phyloP scores from a whole-genome alignment of 1,284 basidiomycete species.

The Austropuccinia psidii region DNA sequence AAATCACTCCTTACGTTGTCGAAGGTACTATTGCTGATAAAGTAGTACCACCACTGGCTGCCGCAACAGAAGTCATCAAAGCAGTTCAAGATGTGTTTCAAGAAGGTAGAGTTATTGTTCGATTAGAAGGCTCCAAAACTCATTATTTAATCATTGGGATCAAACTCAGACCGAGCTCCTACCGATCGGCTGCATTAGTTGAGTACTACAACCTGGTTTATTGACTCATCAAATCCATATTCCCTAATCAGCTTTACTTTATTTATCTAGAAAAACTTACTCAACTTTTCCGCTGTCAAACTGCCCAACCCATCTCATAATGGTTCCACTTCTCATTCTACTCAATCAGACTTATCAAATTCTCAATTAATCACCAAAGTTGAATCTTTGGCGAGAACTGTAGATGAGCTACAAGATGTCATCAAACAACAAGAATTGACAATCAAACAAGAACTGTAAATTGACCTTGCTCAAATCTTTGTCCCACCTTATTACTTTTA shows the following conservation, averaged over 20 bases:
- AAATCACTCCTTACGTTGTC: conserved; percentile 30
- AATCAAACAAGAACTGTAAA: conserved; percentile 34
- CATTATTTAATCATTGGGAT: conserved; percentile 37
- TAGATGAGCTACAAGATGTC: conserved; percentile 31
- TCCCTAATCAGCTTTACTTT: not conserved
- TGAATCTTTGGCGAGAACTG: conserved; percentile 28
- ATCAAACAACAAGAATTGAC: conserved; percentile 34
- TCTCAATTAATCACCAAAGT: conserved; percentile 29
- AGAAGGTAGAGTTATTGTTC: conserved; percentile 33
- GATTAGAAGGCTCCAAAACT: conserved; percentile 33
- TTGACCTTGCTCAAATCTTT: not conserved
- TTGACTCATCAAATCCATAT: not conserved
- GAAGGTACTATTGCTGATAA: conserved; percentile 21
- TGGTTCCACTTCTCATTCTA: not conserved
- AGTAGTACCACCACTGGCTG: conserved; percentile 27
- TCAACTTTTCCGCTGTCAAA: conserved; percentile 27
- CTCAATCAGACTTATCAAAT: conserved; percentile 17
- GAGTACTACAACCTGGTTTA: not conserved
- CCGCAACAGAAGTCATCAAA: conserved; percentile 37
- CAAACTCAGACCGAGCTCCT: conserved; percentile 17
- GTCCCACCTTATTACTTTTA: not conserved
- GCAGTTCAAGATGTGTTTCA: conserved; percentile 36
- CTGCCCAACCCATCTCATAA: conserved; percentile 17
- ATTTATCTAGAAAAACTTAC: conserved; percentile 19
- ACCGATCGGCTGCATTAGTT: conserved; percentile 32